Evolutionary conservation across 805 yeast species (phyloP).

Genomic region (Kluyveromyces lactis): DNA sequence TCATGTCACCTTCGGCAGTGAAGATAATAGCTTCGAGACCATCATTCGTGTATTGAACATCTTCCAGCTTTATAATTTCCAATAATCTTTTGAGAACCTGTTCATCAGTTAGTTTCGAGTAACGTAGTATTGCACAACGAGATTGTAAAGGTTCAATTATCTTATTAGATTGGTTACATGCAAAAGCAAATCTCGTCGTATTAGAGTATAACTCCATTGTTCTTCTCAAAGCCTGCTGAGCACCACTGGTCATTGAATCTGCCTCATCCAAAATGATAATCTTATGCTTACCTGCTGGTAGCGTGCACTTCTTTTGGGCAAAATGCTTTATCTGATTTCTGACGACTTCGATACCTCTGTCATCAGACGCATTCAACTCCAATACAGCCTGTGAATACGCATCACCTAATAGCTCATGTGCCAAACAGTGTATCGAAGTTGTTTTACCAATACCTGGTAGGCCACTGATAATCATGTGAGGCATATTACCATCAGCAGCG

Average conservation of each 20-base stretch:
- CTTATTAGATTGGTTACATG: constrained; percentile 90
- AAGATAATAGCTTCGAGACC: constrained; percentile 89
- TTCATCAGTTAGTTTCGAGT: constrained; percentile 70
- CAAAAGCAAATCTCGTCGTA: constrained; percentile 96
- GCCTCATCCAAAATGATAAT: constrained; percentile 92
- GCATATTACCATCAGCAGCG: constrained; percentile 92
- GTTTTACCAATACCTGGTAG: constrained; percentile 97
- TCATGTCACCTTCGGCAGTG: constrained; percentile 97
- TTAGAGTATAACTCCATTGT: constrained; percentile 95
- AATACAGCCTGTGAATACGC: constrained; percentile 73
- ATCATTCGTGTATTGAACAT: constrained; percentile 73
- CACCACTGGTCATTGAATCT: constrained; percentile 94
- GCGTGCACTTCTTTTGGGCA: constrained; percentile 85
- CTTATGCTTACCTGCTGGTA: constrained; percentile 88
- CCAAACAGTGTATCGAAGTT: constrained; percentile 85
- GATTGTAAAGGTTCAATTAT: constrained; percentile 95
- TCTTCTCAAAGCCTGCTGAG: constrained; percentile 88
- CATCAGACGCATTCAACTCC: constrained; percentile 94
- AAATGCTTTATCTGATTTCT: constrained; percentile 89
- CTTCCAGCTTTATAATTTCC: constrained; percentile 60
- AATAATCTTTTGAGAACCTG: constrained; percentile 73
- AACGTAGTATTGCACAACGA: constrained; percentile 90
- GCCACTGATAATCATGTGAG: constrained; percentile 93
- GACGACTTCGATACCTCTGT: constrained; percentile 95
- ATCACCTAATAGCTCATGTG: constrained; percentile 71